phyloP scores from a whole-genome alignment of 139 green algal species.

The Chlamydomonas incerta region DNA sequence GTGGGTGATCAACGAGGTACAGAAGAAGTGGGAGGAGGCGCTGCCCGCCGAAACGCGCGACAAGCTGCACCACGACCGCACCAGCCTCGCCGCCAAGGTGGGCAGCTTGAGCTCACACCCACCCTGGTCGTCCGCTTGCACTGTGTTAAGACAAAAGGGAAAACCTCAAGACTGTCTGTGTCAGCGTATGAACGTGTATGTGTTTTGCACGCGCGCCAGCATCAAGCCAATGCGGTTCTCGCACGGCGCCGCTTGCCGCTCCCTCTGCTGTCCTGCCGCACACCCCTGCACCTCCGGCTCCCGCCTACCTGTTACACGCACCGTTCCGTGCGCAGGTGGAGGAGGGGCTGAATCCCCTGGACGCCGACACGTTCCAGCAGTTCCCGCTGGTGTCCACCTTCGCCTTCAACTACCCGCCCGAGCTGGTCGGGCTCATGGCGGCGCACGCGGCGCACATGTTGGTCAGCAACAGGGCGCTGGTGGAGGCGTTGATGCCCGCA shows the following conservation, averaged over 20 bases:
- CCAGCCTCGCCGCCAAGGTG: background rate
- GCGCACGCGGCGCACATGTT: slow-evolving; percentile 16
- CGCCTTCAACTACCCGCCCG: slow-evolving; percentile 32
- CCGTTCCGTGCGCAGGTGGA: background rate
- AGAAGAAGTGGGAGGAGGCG: slow-evolving; percentile 28
- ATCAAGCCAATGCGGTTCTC: too few relatives aligned
- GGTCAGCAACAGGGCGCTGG: background rate
- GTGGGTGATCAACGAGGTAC: slow-evolving; percentile 43
- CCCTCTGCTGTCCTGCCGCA: background rate
- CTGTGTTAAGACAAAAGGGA: too few relatives aligned
- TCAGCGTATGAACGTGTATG: too few relatives aligned
- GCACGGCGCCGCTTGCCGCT: background rate
- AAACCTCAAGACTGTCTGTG: too few relatives aligned
- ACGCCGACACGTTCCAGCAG: slow-evolving; percentile 11
- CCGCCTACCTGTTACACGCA: background rate
- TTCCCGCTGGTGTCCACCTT: slow-evolving; percentile 33
- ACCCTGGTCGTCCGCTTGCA: too few relatives aligned
- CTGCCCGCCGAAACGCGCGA: slow-evolving; percentile 38
- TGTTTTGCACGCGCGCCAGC: too few relatives aligned
- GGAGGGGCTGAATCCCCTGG: slow-evolving; percentile 1
- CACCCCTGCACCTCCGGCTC: background rate
- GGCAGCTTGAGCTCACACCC: too few relatives aligned
- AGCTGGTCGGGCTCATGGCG: slow-evolving; percentile 29
- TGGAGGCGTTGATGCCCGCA: background rate
- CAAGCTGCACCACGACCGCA: slow-evolving; percentile 1